Base-by-base conservation (phyloP, 495 filamentous ascomycete genomes). In the Chaetomium tenue region DNA sequence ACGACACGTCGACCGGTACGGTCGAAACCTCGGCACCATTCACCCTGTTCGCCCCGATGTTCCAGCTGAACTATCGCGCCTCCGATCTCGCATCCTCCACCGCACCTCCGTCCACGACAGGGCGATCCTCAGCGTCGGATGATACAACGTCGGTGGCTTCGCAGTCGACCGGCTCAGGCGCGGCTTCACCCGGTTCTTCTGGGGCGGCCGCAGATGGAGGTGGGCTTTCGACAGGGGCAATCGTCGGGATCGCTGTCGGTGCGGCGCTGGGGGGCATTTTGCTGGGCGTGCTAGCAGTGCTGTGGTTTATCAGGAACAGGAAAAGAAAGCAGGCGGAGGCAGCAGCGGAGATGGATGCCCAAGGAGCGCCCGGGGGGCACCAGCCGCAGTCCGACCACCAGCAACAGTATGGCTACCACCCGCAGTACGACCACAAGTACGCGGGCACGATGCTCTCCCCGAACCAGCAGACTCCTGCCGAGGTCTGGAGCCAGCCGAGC, bases 61-160 rank as follows among this genome's bases (percentile, higher is more conserved):
- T 63, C 25, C 60, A 63, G 39, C 40, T 63, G 5, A 63, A 63
- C 20, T 56, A 46, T n/a, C 60, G 22, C 23, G 1, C 60, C 7
- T 63, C 60, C 1, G 60, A 63, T 25, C 50, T 63, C 5, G 25
- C 20, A 9, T 16, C 60, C 0, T 3, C 39, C 11, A 30, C 23
- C 0, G 22, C 40, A 44, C 3, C 40, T 16, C 40, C 40, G 40
- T 15, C 15, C 13, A 16, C 40, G 40, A 18, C 39, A 9, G 2
- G 18, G n/a, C n/a, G n/a, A 8, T 18, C 50, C 15, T 22, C 37
- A 25, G 6, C 37, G 0, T 22, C 33, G 8, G 16, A 8, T 1
- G 26, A 5, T 16, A 11, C 42, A 5, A 9, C 9, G 6, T 26
- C 11, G 16, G 22, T 15, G 8, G n/a, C 11, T 33, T 5, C 22